Conservation (phyloP, 495 filamentous ascomycete genomes). For the Echria macrotheca region DNA sequence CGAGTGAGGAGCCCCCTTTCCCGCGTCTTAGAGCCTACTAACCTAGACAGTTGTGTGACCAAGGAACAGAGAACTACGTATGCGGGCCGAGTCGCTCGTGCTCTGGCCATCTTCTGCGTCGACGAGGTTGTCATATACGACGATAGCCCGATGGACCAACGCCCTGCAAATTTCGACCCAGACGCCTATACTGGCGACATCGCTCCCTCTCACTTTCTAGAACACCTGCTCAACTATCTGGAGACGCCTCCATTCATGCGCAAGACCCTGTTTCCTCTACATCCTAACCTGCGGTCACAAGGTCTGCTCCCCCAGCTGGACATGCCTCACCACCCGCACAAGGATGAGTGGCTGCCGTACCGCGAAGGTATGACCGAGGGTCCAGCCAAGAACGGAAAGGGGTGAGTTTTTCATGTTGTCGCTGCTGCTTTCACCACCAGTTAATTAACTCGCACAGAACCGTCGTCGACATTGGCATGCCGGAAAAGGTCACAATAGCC, state of each 20-base stretch:
- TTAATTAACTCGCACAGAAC: too few relatives aligned
- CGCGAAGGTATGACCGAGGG: slow-evolving; percentile 61
- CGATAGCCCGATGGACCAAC: slow-evolving; percentile 44
- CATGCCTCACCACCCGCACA: slow-evolving; percentile 68
- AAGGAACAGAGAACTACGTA: slow-evolving; percentile 61
- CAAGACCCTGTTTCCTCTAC: slow-evolving; percentile 60
- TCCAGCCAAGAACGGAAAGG: slow-evolving; percentile 31
- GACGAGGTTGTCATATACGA: slow-evolving; percentile 75
- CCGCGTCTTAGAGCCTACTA: too few relatives aligned
- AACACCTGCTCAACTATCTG: slow-evolving; percentile 66
- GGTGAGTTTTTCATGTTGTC: slow-evolving; percentile 14
- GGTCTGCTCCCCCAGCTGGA: slow-evolving; percentile 65
- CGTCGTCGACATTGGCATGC: slow-evolving; percentile 56
- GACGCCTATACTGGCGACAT: slow-evolving; percentile 56
- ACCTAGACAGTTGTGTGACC: slow-evolving; percentile 43
- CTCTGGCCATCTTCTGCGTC: slow-evolving; percentile 66
- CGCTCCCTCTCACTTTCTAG: slow-evolving; percentile 65
- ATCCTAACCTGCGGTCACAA: slow-evolving; percentile 60
- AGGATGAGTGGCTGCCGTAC: slow-evolving; percentile 61
- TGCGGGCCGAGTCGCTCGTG: slow-evolving; percentile 65
- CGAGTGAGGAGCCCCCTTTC: slow-evolving; percentile 34
- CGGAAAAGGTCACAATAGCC: slow-evolving; percentile 46
- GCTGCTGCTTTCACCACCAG: slow-evolving; percentile 6
- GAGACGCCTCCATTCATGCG: slow-evolving; percentile 73
- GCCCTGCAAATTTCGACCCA: slow-evolving; percentile 35